Evolutionary conservation across 2,329 filamentous ascomycete species (phyloP).

Genomic region (Alternaria sp.): DNA sequence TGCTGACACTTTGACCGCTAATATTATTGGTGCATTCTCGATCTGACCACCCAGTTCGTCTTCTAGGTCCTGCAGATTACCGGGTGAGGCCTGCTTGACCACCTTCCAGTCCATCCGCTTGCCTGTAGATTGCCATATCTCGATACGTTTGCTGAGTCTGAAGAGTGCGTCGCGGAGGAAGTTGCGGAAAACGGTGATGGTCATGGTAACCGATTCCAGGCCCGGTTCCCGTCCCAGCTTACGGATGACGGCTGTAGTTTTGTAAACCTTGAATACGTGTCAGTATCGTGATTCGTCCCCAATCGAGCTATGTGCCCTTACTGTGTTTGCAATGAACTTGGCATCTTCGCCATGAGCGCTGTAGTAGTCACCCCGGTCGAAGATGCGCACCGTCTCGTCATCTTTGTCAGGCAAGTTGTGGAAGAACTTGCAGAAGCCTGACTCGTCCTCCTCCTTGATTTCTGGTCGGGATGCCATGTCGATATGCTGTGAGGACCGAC

Average conservation of each 20-base stretch:
- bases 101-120: slow-evolving; percentile 89
- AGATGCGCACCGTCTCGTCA: slow-evolving; percentile 83
- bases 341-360: slow-evolving; percentile 91
- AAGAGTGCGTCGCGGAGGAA: slow-evolving; percentile 95
- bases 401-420: slow-evolving; percentile 78
- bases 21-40: slow-evolving; percentile 90
- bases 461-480: slow-evolving; percentile 65
- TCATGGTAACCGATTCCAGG: slow-evolving; percentile 93
- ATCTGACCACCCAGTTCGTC: slow-evolving; percentile 89
- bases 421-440: slow-evolving; percentile 96
- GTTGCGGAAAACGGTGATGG: slow-evolving; percentile 91
- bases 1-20: slow-evolving; percentile 92
- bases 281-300: background rate
- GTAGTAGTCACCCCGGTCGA: slow-evolving; percentile 94
- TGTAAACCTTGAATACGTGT: slow-evolving; percentile 76
- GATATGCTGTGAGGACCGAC: background rate
- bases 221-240: slow-evolving; percentile 87
- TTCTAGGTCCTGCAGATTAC: slow-evolving; percentile 95
- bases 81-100: slow-evolving; percentile 87
- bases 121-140: slow-evolving; percentile 83
- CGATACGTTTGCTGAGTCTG: slow-evolving; percentile 85
- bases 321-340: slow-evolving; percentile 80
- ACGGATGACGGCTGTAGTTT: slow-evolving; percentile 93
- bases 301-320: slow-evolving; percentile 48
- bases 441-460: slow-evolving; percentile 87